Conservation (phyloP, 257 asterid species). For the Lycium ferocissimum region DNA sequence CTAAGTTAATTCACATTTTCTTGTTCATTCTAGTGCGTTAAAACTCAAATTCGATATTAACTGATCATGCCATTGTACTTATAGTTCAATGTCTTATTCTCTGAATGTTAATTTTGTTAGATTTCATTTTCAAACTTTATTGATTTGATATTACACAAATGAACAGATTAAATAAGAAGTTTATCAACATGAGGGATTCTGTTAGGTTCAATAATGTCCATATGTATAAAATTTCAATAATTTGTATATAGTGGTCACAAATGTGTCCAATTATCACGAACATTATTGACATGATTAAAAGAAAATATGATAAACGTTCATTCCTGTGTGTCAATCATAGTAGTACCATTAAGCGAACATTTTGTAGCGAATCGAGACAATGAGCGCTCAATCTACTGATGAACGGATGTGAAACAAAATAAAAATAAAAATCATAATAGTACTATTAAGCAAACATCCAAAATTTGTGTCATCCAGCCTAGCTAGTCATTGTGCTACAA, state of each 20-base stretch:
- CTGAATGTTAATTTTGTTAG: background rate
- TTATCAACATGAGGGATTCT: background rate
- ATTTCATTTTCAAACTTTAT: background rate
- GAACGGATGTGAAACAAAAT: too few relatives aligned
- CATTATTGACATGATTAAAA: constrained; percentile 17
- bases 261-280: background rate
- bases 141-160: constrained; percentile 11
- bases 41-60: background rate
- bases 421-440: background rate
- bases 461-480: background rate
- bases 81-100: background rate
- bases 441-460: background rate
- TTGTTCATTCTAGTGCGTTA: background rate
- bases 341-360: too few relatives aligned
- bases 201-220: background rate
- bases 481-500: background rate
- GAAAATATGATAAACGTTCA: constrained; percentile 8
- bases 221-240: background rate
- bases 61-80: background rate
- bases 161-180: background rate
- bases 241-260: background rate
- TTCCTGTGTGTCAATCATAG: background rate
- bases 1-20: background rate
- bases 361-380: too few relatives aligned
- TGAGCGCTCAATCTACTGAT: too few relatives aligned